These are phyloP conservation scores for Endotrypanum monterogeii DNA, from an alignment of 208 protist genomes.

Conservation along the genomic window DNA sequence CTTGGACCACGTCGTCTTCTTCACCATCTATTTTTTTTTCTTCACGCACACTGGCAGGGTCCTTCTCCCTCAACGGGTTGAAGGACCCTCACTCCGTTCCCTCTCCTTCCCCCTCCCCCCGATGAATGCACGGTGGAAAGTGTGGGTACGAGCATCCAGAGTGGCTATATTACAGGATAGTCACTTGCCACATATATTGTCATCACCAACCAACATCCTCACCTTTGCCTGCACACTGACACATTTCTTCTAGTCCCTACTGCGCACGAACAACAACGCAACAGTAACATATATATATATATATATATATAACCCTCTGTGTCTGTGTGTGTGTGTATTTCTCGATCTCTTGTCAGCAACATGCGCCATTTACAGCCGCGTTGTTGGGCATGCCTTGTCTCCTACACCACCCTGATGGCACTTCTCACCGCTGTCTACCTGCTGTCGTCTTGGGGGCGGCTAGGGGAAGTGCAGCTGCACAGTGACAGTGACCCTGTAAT, in stretches of 20 bases:
- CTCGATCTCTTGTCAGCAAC: neutral
- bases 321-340: neutral
- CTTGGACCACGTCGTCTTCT: neutral
- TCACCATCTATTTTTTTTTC: neutral
- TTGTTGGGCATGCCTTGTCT: conserved; percentile 18
- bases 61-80: too few relatives aligned
- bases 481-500: conserved; percentile 3
- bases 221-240: neutral
- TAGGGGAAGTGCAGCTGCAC: conserved; percentile 5
- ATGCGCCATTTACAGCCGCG: neutral
- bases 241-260: neutral
- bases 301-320: too few relatives aligned
- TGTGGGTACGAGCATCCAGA: neutral
- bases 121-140: neutral
- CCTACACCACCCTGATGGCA: conserved; percentile 24
- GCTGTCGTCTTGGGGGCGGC: conserved; percentile 10
- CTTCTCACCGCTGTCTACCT: conserved; percentile 21
- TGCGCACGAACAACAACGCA: neutral
- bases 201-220: neutral
- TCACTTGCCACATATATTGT: neutral
- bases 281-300: neutral
- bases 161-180: neutral
- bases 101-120: neutral
- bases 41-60: neutral
- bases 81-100: neutral